Evolutionary conservation across 1,139 yeast species (phyloP).

Genomic region (Diutina ranongensis): DNA sequence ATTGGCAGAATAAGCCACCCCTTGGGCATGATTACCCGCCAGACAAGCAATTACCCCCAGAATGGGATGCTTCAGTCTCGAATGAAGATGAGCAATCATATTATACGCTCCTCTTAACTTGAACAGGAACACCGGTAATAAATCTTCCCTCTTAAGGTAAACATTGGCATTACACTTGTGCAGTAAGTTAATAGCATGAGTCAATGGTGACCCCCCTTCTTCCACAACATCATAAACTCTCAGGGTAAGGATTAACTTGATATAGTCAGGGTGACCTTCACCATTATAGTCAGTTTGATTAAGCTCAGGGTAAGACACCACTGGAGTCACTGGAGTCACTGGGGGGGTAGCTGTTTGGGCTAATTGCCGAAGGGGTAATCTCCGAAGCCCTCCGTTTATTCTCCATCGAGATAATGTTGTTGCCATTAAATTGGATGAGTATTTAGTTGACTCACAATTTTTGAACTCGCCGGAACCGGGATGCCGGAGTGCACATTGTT

Average conservation of each 20-base stretch:
- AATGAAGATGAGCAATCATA: conserved; percentile 79
- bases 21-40: conserved; percentile 99
- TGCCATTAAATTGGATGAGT: too few species aligned
- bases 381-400: too few species aligned
- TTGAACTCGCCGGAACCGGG: too few species aligned
- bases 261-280: conserved; percentile 81
- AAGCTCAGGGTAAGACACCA: background rate
- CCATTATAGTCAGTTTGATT: conserved; percentile 31
- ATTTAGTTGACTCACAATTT: too few species aligned
- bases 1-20: conserved; percentile 88
- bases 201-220: conserved; percentile 66
- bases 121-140: conserved; percentile 90
- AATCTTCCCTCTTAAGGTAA: conserved; percentile 78
- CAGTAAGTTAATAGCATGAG: conserved; percentile 65
- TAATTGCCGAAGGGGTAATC: background rate
- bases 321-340: background rate
- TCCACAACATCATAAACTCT: conserved; percentile 90
- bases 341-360: background rate
- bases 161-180: conserved; percentile 65
- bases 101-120: conserved; percentile 96
- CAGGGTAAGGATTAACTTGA: conserved; percentile 79
- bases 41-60: conserved; percentile 96
- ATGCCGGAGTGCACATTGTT: too few species aligned
- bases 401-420: too few species aligned
- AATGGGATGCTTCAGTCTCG: conserved; percentile 43